Conservation (phyloP, 306 rosid genomes). For the Dalbergia cochinchinensis region DNA sequence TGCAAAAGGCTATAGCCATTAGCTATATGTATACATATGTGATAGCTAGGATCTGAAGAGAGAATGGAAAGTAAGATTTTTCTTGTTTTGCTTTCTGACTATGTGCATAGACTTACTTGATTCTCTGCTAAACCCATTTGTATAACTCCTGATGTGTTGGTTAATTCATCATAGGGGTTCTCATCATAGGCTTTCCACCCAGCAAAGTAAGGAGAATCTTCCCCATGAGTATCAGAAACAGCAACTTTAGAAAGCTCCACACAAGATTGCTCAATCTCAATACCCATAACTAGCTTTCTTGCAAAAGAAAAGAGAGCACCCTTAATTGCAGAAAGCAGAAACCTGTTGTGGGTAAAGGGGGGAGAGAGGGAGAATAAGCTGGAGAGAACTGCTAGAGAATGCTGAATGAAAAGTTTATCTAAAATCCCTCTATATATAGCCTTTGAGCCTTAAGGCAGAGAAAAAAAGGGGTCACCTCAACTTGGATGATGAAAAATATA, state of each 20-base stretch:
- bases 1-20: neutral
- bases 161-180: conserved; percentile 71
- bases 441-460: conserved; percentile 38
- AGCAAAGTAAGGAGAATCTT: conserved; percentile 92
- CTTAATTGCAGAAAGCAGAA: conserved; percentile 14
- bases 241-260: conserved; percentile 75
- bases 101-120: conserved; percentile 65
- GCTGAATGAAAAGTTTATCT: conserved; percentile 62
- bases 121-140: conserved; percentile 98
- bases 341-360: conserved; percentile 40
- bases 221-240: conserved; percentile 88
- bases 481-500: conserved; percentile 41
- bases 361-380: neutral
- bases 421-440: conserved; percentile 52
- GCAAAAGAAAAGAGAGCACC: neutral
- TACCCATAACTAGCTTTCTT: conserved; percentile 61
- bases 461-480: conserved; percentile 22
- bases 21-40: neutral
- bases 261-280: conserved; percentile 66
- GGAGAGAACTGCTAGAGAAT: conserved; percentile 24
- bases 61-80: neutral
- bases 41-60: neutral
- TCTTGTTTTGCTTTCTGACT: neutral
- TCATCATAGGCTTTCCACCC: conserved; percentile 98
- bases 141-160: conserved; percentile 79